Evolutionary conservation across 768 basidiomycete genomes (phyloP).

Genomic region (Lenzites betulinus): DNA sequence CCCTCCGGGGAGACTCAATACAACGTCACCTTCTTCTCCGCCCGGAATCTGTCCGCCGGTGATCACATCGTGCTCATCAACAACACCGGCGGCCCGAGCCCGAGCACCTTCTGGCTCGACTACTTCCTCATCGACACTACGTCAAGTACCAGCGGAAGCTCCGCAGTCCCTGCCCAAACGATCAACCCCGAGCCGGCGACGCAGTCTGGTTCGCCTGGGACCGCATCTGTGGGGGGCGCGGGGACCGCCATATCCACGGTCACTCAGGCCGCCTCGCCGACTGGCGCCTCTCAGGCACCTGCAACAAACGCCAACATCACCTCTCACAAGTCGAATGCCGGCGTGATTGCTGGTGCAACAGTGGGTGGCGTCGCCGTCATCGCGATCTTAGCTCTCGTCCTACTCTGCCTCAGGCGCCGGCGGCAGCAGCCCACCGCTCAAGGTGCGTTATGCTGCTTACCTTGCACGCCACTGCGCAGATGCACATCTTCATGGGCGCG

Average conservation of each 20-base stretch:
- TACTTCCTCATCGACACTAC: slow-evolving; percentile 11
- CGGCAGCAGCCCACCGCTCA: background rate
- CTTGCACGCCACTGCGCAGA: no score
- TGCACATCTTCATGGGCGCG: background rate
- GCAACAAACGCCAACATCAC: background rate
- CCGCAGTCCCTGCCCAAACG: background rate
- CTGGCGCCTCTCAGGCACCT: background rate
- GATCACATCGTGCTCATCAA: slow-evolving; percentile 8
- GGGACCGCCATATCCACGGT: no score
- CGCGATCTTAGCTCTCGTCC: background rate
- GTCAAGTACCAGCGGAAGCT: background rate
- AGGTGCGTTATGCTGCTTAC: background rate
- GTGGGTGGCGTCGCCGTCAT: background rate
- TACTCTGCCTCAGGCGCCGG: background rate
- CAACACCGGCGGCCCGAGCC: slow-evolving; percentile 7
- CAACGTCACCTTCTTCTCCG: slow-evolving; percentile 17
- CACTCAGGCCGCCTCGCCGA: background rate
- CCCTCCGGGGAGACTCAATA: background rate
- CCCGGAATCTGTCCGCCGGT: background rate
- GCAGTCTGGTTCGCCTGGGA: no score
- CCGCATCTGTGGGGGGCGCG: no score
- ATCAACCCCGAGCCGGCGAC: background rate
- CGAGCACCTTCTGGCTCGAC: slow-evolving; percentile 13
- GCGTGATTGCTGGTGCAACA: background rate
- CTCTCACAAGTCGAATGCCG: background rate